Base-by-base conservation (phyloP, 2,329 filamentous ascomycete genomes). In the Ceratocystis ficicola region DNA sequence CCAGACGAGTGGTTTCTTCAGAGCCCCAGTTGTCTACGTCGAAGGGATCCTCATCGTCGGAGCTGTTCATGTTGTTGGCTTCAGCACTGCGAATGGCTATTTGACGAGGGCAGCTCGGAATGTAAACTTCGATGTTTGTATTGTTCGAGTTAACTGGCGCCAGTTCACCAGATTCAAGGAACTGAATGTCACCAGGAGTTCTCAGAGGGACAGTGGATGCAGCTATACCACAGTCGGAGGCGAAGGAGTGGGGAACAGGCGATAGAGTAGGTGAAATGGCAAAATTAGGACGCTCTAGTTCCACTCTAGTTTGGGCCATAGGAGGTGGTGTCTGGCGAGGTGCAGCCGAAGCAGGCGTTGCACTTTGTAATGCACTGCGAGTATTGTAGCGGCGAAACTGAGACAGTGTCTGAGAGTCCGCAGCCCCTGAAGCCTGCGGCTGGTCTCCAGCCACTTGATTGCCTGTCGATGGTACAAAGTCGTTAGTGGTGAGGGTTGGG, bases 41-140 rank as follows among this genome's bases (percentile, higher is more conserved):
- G n/a, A 59, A 59, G 55, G 30, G 25, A 59, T 59, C 55, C 7
- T 59, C 55, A 20, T 59, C 55, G 20, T 20, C 30, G 8, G 1
- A 8, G 55, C 1, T n/a, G 28, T 25, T 28, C 55, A 59, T 59
- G 5, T 30, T 36, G 17, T 7, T 25, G 25, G 25, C 6, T 17
- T 30, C 25, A n/a, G 10, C 15, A 3, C n/a, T 36, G 28, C 15
- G 8, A 36, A 15, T 1, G 10, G 1, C 3, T 36, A 10, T 10
- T 3, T 5, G 15, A 59, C 55, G 12, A 20, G 17, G 7, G 1
- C 22, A 2, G 12, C 28, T 59, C n/a, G 55, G 28, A n/a, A 59
- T 59, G 15, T 28, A 59, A 59, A 59, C 55, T 59, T 59, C 55
- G 20, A 59, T 59, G 17, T 30, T 59, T 36, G 55, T 59, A 7